These are phyloP conservation scores for Psilocybe cubensis DNA, from an alignment of 768 basidiomycete species.

Conservation along the genomic window DNA sequence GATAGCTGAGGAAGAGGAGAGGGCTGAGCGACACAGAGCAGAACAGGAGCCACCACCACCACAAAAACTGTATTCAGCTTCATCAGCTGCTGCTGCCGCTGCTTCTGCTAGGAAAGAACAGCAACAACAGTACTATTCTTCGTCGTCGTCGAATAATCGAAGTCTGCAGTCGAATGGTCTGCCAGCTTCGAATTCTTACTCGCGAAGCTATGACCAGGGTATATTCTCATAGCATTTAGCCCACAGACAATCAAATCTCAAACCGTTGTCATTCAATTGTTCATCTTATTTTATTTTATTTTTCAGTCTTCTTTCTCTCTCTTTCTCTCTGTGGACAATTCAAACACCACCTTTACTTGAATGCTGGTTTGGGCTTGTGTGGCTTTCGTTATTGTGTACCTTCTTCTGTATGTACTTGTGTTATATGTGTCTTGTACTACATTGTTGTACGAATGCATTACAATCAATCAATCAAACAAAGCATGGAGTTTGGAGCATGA, in stretches of 20 bases:
- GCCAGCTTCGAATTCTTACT: not conserved
- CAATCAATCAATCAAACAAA: not conserved
- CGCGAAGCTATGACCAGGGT: not conserved
- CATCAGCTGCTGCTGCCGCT: not conserved
- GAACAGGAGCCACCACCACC: no score
- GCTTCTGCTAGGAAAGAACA: not conserved
- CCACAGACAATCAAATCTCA: not conserved
- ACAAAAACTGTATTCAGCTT: not conserved
- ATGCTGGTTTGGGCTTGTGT: not conserved
- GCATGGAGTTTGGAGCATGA: no score
- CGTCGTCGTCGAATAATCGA: slow-evolving; percentile 5
- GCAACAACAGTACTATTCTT: not conserved
- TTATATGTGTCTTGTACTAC: not conserved
- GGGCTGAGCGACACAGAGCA: slow-evolving; percentile 29
- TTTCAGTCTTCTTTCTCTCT: no score
- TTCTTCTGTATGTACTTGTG: not conserved
- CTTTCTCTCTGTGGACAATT: not conserved
- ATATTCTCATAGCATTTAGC: not conserved
- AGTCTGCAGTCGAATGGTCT: not conserved
- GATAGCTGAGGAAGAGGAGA: slow-evolving; percentile 24
- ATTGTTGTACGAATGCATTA: not conserved
- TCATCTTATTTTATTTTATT: not conserved
- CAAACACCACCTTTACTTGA: no score
- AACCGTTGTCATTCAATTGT: not conserved
- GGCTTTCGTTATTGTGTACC: not conserved